These are phyloP conservation scores for Mortierella sp. DNA, from an alignment of 371 early-diverging fungal species.

Conservation along the genomic window DNA sequence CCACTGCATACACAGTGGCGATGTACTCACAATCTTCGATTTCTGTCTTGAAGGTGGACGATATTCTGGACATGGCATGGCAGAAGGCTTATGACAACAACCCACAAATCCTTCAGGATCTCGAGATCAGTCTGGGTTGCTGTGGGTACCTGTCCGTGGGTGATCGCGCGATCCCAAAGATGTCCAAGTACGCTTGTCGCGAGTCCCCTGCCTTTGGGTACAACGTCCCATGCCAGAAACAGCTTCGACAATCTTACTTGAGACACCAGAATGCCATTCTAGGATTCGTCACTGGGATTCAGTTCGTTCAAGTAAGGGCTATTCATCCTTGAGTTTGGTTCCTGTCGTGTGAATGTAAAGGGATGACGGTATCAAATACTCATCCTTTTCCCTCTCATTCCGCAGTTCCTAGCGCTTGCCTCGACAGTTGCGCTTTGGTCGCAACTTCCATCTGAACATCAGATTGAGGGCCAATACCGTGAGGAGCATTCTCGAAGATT, in stretches of 20 bases:
- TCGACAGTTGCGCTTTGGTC: constrained; percentile 7
- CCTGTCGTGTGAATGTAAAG: background rate
- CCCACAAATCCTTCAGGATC: constrained; percentile 14
- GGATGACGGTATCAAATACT: too few species aligned
- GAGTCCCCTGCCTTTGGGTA: constrained; percentile 38
- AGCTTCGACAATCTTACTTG: constrained; percentile 18
- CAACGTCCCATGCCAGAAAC: constrained; percentile 17
- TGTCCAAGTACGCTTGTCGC: constrained; percentile 18
- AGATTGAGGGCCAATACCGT: constrained; percentile 12
- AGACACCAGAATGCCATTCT: constrained; percentile 8
- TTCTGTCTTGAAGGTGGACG: constrained; percentile 20
- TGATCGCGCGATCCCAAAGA: constrained; percentile 40
- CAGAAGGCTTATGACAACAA: constrained; percentile 25
- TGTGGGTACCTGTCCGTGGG: constrained; percentile 28
- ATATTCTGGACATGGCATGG: constrained; percentile 28
- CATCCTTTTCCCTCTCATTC: background rate
- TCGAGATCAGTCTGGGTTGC: constrained; percentile 32
- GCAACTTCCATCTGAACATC: constrained; percentile 14
- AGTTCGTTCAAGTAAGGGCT: constrained; percentile 25
- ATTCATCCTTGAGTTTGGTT: background rate
- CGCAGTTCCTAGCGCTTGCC: constrained; percentile 23
- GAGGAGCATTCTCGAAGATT: constrained; percentile 24
- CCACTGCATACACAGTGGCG: background rate
- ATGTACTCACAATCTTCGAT: background rate
- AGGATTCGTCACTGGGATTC: constrained; percentile 5